phyloP scores from a whole-genome alignment of 1,284 basidiomycete genomes.

The Moesziomyces sp. region DNA sequence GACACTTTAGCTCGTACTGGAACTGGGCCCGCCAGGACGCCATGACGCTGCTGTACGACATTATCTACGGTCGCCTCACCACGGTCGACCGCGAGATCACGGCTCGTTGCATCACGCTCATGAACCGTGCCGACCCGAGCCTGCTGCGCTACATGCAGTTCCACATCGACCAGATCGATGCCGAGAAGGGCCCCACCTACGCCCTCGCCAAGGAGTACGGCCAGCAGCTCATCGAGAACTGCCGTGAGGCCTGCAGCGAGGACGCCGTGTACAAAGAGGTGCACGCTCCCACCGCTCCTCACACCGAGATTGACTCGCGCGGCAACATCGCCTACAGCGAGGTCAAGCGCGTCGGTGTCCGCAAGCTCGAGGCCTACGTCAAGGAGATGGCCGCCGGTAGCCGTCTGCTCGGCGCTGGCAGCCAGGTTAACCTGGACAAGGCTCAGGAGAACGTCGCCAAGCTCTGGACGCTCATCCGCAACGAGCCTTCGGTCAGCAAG shows the following conservation, averaged over 20 bases:
- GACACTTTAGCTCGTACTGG: constrained; percentile 98
- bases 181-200: constrained; percentile 84
- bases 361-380: constrained; percentile 97
- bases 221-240: constrained; percentile 94
- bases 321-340: constrained; percentile 96
- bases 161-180: constrained; percentile 85
- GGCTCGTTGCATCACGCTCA: constrained; percentile 88
- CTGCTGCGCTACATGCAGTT: constrained; percentile 87
- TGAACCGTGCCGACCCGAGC: constrained; percentile 86
- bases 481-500: constrained; percentile 93
- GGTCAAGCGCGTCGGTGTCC: constrained; percentile 91
- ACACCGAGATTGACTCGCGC: constrained; percentile 89
- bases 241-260: constrained; percentile 81
- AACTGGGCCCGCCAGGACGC: constrained; percentile 99
- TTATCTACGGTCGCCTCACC: constrained; percentile 82
- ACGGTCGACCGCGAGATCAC: constrained; percentile 78
- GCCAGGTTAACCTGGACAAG: constrained; percentile 77
- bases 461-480: constrained; percentile 96
- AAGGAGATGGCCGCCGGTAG: constrained; percentile 98
- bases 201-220: constrained; percentile 95
- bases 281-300: constrained; percentile 84
- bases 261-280: constrained; percentile 85
- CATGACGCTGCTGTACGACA: constrained; percentile 85
- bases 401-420: constrained; percentile 69
- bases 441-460: constrained; percentile 95